Percentiles rank a stretch among this genome's conserved stretches.
These are phyloP conservation scores for Pleurotus cornucopiae DNA, from an alignment of 768 basidiomycete genomes.

Conservation along the genomic window DNA sequence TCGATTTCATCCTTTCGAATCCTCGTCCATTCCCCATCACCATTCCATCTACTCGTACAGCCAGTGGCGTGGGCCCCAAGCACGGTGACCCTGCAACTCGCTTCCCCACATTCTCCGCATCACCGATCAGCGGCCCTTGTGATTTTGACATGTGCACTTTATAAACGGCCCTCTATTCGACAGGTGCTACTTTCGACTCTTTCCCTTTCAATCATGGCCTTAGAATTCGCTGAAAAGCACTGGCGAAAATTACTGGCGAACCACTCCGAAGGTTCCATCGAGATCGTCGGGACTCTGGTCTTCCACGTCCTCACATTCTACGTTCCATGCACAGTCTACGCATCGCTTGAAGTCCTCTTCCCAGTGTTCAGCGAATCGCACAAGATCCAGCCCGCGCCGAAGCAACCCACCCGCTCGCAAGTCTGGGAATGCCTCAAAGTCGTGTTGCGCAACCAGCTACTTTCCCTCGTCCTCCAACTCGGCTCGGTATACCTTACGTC, in stretches of 20 bases:
- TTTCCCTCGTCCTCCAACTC: conserved; percentile 18
- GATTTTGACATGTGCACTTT: too few species aligned
- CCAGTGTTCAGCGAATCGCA: conserved; percentile 20
- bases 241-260: background rate
- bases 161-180: too few species aligned
- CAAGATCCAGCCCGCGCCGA: conserved; percentile 21
- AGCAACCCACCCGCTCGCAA: conserved; percentile 19
- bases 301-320: conserved; percentile 23
- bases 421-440: conserved; percentile 18
- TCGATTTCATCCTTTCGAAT: too few species aligned
- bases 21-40: too few species aligned
- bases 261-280: conserved; percentile 16
- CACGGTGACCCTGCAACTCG: too few species aligned
- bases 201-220: background rate
- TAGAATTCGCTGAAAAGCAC: background rate
- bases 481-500: conserved; percentile 6
- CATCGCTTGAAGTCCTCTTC: conserved; percentile 15
- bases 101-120: too few species aligned
- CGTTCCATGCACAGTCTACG: conserved; percentile 17
- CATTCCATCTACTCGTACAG: too few species aligned
- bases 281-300: conserved; percentile 18
- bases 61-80: too few species aligned
- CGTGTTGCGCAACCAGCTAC: conserved; percentile 19
- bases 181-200: too few species aligned
- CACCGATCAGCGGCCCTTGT: too few species aligned